A percentile compares a stretch with the other conserved stretches of the same genome.
These are phyloP conservation scores for Coemansia sp. DNA, from an alignment of 192 early-diverging fungal species.

Conservation along the genomic window DNA sequence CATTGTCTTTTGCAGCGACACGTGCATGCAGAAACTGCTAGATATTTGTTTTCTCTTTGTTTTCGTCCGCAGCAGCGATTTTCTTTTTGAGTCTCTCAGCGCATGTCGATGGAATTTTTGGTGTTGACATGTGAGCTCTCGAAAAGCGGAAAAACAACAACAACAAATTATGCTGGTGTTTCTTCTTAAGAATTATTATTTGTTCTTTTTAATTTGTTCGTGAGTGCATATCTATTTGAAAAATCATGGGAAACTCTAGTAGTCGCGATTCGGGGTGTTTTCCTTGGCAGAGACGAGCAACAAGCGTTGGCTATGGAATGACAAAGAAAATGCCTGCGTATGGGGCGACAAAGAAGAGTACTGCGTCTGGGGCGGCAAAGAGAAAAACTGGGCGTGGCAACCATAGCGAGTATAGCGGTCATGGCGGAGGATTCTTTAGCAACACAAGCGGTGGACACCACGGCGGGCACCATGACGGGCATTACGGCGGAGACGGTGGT, in stretches of 20 bases:
- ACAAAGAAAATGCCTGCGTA: too few species aligned
- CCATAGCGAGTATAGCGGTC: not conserved
- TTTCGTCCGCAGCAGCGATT: too few species aligned
- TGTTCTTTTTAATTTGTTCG: not conserved
- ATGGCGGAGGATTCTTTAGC: not conserved
- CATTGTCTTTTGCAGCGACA: too few species aligned
- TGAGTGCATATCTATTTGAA: not conserved
- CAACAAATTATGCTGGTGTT: not conserved
- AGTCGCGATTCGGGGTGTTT: conserved; percentile 1
- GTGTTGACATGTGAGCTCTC: too few species aligned
- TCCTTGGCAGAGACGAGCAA: not conserved
- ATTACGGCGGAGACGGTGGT: not conserved
- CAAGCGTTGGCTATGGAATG: too few species aligned
- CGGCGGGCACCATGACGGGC: not conserved
- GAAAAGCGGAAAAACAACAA: too few species aligned
- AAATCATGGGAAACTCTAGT: conserved; percentile 9
- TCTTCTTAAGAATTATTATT: not conserved
- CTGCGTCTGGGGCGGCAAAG: too few species aligned
- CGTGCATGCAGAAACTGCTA: too few species aligned
- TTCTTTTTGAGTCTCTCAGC: too few species aligned
- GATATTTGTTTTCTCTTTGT: too few species aligned
- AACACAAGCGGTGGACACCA: not conserved
- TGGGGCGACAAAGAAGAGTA: too few species aligned
- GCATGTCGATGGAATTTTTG: too few species aligned
- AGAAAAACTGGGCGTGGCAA: not conserved